Percentiles rank a stretch among this genome's conserved stretches.
phyloP scores from a whole-genome alignment of 345 rosid species.

The Bruguiera gymnorhiza region DNA sequence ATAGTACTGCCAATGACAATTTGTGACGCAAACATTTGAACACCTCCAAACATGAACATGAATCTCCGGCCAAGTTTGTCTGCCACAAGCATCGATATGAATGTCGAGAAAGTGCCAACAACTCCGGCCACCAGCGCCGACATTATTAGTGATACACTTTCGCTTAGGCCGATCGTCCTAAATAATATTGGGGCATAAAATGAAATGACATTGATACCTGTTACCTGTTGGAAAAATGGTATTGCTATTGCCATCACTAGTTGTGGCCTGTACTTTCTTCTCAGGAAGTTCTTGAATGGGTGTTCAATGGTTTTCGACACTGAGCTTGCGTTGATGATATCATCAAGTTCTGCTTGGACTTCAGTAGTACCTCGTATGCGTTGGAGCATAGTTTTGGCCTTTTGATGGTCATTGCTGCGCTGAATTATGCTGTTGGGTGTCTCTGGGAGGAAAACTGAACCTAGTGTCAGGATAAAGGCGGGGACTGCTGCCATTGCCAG shows the following conservation, averaged over 20 bases:
- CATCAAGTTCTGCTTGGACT: slow-evolving; percentile 55
- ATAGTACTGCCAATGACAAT: slow-evolving; percentile 43
- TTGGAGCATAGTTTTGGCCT: slow-evolving; percentile 48
- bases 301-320: slow-evolving; percentile 23
- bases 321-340: slow-evolving; percentile 50
- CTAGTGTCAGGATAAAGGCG: slow-evolving; percentile 53
- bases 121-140: slow-evolving; percentile 51
- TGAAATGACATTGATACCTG: slow-evolving; percentile 66
- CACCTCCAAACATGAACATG: slow-evolving; percentile 49
- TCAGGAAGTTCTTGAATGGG: slow-evolving; percentile 39
- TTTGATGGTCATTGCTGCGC: slow-evolving; percentile 26
- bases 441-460: slow-evolving; percentile 66
- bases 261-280: slow-evolving; percentile 62
- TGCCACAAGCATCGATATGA: slow-evolving; percentile 53
- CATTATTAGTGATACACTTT: slow-evolving; percentile 52
- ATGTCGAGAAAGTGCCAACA: slow-evolving; percentile 41
- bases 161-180: slow-evolving; percentile 63
- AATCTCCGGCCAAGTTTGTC: slow-evolving; percentile 55
- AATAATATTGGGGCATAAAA: slow-evolving; percentile 74
- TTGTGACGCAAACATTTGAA: slow-evolving; percentile 62
- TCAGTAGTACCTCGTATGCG: slow-evolving; percentile 55
- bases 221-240: slow-evolving; percentile 74
- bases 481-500: slow-evolving; percentile 69
- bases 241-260: slow-evolving; percentile 65
- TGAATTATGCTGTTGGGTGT: slow-evolving; percentile 76